These are phyloP conservation scores for Isatis lusitanica DNA, from an alignment of 441 rosid genomes.

Conservation along the genomic window DNA sequence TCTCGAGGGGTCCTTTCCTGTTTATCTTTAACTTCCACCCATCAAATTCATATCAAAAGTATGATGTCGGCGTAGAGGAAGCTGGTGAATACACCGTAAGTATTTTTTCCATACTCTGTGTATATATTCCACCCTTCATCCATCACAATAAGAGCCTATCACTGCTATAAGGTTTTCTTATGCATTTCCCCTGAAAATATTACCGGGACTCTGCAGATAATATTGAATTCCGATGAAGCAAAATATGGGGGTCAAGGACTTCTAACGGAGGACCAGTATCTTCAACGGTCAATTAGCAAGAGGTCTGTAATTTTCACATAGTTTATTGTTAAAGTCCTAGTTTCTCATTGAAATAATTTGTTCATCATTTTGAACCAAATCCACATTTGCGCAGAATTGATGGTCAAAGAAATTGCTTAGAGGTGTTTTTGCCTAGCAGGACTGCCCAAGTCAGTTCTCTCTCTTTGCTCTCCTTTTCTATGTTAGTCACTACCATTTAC, in stretches of 20 bases:
- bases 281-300: constrained; percentile 67
- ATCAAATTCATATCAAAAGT: constrained; percentile 56
- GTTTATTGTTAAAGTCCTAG: neutral
- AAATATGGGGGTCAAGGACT: constrained; percentile 80
- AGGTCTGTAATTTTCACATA: constrained; percentile 46
- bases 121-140: neutral
- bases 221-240: constrained; percentile 76
- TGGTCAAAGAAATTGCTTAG: constrained; percentile 74
- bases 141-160: neutral
- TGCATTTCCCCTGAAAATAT: constrained; percentile 5
- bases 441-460: constrained; percentile 82
- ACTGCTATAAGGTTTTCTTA: neutral
- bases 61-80: constrained; percentile 81
- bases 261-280: constrained; percentile 53
- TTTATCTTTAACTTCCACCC: constrained; percentile 95
- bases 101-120: neutral
- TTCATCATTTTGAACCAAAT: constrained; percentile 24
- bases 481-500: neutral
- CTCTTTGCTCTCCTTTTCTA: neutral
- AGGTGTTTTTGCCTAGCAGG: constrained; percentile 79
- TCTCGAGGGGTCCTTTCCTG: constrained; percentile 82
- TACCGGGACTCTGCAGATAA: constrained; percentile 49
- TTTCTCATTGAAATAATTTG: neutral
- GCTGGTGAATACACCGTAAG: constrained; percentile 94
- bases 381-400: constrained; percentile 60